Base-by-base conservation (phyloP, 1,284 basidiomycete genomes). In the Coniophora puteana region DNA sequence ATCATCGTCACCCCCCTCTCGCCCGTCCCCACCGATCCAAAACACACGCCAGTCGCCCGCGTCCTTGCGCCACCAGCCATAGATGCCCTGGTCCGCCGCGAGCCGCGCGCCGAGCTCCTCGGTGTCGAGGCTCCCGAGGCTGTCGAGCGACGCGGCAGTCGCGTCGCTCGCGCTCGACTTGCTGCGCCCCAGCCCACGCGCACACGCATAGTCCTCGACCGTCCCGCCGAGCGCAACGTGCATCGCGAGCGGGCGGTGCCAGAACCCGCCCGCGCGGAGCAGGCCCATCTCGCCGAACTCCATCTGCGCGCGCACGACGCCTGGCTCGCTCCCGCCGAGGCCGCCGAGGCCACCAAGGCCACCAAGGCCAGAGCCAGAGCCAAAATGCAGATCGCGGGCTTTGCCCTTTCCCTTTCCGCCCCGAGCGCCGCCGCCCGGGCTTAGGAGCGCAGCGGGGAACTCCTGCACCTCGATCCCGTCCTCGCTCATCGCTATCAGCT, bases 381-480 rank as follows among this genome's bases (percentile, higher is more conserved):
- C n/a, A n/a, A n/a, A n/a, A n/a, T n/a, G n/a, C n/a, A n/a, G n/a
- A n/a, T n/a, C n/a, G 58, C 55, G 71, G 69, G n/a, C 65, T 68
- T 59, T 81, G 75, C 3, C 74, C 54, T 39, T 59, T 33, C 36
- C 57, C 52, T 63, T 62, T 16, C 57, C 59, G 4, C 48, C 53
- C 3, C 17, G 5, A 6, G 14, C 25, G n/a, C 41, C 41, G n/a
- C n/a, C n/a, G n/a, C n/a, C n/a, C n/a, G n/a, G n/a, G 14, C 44
- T 26, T 33, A 71, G 57, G 26, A 57, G 54, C 2, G 64, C 51
- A 10, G 76, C 56, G 1, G 74, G 58, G 14, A 82, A 53, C 57
- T 89, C 87, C 47, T 83, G 79, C 1, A 80, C 73, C 55, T 89
- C 86, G 8, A 89, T 49, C 7, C 86, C 85, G 40, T 76, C 70